Percentiles rank a stretch among this genome's conserved stretches.
Conservation (phyloP, 2,329 filamentous ascomycete genomes). For the Penicillium sp. region DNA sequence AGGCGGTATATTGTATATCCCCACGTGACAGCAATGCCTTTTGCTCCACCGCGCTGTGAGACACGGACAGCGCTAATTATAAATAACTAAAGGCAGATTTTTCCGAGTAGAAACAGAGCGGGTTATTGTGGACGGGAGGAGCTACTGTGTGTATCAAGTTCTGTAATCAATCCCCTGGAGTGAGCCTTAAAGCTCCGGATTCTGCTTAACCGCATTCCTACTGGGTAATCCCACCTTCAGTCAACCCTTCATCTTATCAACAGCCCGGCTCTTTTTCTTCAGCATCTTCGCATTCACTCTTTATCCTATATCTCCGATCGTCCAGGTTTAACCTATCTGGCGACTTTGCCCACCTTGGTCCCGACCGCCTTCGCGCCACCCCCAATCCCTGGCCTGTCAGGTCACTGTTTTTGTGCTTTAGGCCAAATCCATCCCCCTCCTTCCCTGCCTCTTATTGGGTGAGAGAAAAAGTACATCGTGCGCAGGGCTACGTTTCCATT, state of each 20-base stretch:
- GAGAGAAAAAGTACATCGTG: constrained; percentile 5
- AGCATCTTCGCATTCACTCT: constrained; percentile 3
- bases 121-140: constrained; percentile 7
- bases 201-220: constrained; percentile 13
- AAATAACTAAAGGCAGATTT: constrained; percentile 14
- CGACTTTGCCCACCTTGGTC: constrained; percentile 17
- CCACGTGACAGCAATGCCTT: constrained; percentile 1
- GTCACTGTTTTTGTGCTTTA: constrained; percentile 18
- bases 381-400: constrained; percentile 11
- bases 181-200: constrained; percentile 20
- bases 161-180: constrained; percentile 2
- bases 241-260: constrained; percentile 12
- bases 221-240: neutral
- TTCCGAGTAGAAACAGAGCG: constrained; percentile 1
- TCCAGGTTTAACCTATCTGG: constrained; percentile 1
- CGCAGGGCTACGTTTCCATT: constrained; percentile 10
- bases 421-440: constrained; percentile 10
- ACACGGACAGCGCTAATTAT: constrained; percentile 19
- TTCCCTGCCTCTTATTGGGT: constrained; percentile 13
- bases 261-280: neutral
- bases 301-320: constrained; percentile 3
- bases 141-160: constrained; percentile 6
- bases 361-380: constrained; percentile 25
- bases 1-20: constrained; percentile 4
- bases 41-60: constrained; percentile 10